Evolutionary conservation across 2,329 filamentous ascomycete genomes (phyloP), one percentile per base, ranked within the genome.

Genomic region (Pestalotiopsis sp.): DNA sequence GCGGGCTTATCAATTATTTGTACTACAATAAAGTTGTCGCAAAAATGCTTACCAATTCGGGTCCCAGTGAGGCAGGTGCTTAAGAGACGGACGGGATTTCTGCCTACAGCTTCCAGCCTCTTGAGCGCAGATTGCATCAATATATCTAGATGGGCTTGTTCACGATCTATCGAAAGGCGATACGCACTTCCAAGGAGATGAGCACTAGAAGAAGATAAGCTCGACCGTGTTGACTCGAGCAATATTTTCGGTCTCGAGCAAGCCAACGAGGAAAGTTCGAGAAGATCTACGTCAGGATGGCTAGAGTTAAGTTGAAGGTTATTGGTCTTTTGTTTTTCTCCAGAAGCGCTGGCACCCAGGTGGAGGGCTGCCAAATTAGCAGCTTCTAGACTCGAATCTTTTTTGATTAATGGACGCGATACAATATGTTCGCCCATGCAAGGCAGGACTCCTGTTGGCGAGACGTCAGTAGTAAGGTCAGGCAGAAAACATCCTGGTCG

Each of bases 221-320:
- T 9, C 20, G 45, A 52, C 17, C 45, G 17, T n/a, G n/a, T 52
- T 20, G 45, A 52, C 20, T n/a, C 45, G 45, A 52, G 17, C 45
- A n/a, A 52, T n/a, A 52, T n/a, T 0, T n/a, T 20, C 17, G 3
- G 17, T n/a, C 20, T 17, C 45, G 20, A 52, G 5, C 45, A 52
- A n/a, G 20, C 14, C 45, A 52, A n/a, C 17, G n/a, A 17, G 45
- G 45, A 52, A 52, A 52, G 1, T 52, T 52, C 45, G 45, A 52
- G 57, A 59, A 36, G 57, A 59, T 59, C 57, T 59, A 59, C 57
- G 23, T 27, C 57, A 23, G 23, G 57, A 13, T 13, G 14, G 27
- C 59, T 39, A 62, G 27, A 62, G 12, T 62, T 62, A 62, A 62
- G 25, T 62, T 62, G 31, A 62, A 62, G 31, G 59, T 62, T 62